Percentiles rank a stretch among this genome's conserved stretches.
These are phyloP conservation scores for Mortierella sp. DNA, from an alignment of 371 early-diverging fungal genomes.

Conservation along the genomic window DNA sequence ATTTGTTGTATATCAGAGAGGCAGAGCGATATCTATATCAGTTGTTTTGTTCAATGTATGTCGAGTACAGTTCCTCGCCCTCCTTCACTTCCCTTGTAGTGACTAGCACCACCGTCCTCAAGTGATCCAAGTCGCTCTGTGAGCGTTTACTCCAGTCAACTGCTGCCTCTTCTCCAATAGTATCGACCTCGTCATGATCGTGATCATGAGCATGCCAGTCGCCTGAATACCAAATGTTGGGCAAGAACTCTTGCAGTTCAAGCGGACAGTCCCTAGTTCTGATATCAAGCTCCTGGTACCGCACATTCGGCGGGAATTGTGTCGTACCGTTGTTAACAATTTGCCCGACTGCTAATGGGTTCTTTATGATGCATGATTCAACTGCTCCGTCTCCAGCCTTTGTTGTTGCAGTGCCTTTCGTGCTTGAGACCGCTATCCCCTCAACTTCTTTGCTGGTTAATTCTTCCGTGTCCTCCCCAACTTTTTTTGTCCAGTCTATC, in stretches of 20 bases:
- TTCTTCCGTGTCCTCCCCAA: no score
- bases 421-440: not conserved
- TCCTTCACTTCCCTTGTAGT: constrained; percentile 56
- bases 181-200: constrained; percentile 6
- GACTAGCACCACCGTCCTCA: constrained; percentile 62
- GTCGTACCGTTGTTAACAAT: constrained; percentile 66
- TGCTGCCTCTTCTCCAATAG: constrained; percentile 32
- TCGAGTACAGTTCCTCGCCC: constrained; percentile 67
- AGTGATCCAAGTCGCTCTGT: constrained; percentile 17
- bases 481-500: constrained; percentile 32
- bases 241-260: constrained; percentile 62
- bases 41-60: constrained; percentile 61
- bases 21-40: not conserved
- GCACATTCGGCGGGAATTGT: constrained; percentile 60
- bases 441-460: not conserved
- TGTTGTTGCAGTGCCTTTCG: not conserved
- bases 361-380: constrained; percentile 37
- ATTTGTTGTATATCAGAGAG: constrained; percentile 11
- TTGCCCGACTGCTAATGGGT: constrained; percentile 70
- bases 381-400: not conserved
- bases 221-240: constrained; percentile 61
- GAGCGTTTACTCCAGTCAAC: constrained; percentile 24
- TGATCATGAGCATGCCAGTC: constrained; percentile 49
- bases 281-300: constrained; percentile 68
- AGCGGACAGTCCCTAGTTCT: constrained; percentile 57